Evolutionary conservation across 805 yeast genomes (phyloP), one percentile per base, ranked within the genome.

Genomic region (Pichia paraexigua): DNA sequence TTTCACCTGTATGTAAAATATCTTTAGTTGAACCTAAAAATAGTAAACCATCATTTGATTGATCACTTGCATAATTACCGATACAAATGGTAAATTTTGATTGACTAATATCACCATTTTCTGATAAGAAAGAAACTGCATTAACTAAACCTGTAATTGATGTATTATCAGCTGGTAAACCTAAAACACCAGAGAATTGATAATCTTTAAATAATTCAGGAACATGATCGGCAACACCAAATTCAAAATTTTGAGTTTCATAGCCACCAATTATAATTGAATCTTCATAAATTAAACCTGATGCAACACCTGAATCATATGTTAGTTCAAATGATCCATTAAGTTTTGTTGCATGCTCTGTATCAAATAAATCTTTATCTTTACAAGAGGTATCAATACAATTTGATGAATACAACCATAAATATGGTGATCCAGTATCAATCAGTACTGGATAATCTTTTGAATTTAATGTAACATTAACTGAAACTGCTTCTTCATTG

Each of bases 371-470:
- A 8, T 59, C 54, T 30, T 67, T 60, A 35, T 59, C 59, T 2
- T 60, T 48, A 57, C 87, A 82, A 1, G 78, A 69, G 6, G 58
- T 22, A 47, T 71, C 71, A 1, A 66, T 62, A 66, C 87, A 82
- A 40, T 73, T 63, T 1, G 70, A 62, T 46, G 78, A 80, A 60
- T 79, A 81, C 4, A 83, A 71, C 88, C 88, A 83, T 2, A 80
- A 61, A 52, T 80, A 76, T 18, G 82, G 80, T 27, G 85, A 79
- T 8, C 85, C 87, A 0, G 88, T 83, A 63, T 83, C 88, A 18
- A 83, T 65, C 20, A 83, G 70, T 41, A 83, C 65, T 6, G 78
- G 78, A 57, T 73, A 79, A 32, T 67, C 66, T n/a, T 62, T 61
- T n/a, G 69, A 58, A 22, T 68, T 72, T 40, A 74, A 64, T 15